phyloP scores from a whole-genome alignment of 345 rosid species.

The Citrus glauca region DNA sequence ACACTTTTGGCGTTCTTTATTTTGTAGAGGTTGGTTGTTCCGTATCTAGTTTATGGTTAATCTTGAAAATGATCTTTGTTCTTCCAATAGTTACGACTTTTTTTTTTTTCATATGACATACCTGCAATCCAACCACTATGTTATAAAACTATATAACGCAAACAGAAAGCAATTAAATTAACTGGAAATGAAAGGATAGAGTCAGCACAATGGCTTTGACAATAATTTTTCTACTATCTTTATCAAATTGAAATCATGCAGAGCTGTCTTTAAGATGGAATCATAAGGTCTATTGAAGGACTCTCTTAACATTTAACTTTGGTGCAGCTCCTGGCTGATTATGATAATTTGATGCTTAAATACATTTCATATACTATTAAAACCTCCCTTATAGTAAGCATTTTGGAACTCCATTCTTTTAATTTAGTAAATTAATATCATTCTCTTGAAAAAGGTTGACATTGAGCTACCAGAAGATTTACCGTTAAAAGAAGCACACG shows the following conservation, averaged over 20 bases:
- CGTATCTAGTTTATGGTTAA: background rate
- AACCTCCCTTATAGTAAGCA: background rate
- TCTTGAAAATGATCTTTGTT: background rate
- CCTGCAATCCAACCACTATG: background rate
- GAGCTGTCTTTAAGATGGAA: no score
- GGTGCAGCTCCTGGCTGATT: no score
- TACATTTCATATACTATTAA: background rate
- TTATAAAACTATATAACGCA: no score
- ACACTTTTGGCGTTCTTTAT: slow-evolving; percentile 86
- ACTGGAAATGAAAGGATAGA: no score
- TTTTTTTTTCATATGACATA: background rate
- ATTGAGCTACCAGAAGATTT: slow-evolving; percentile 82
- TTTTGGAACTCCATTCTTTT: background rate
- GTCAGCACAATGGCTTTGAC: no score
- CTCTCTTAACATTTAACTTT: no score
- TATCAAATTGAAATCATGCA: no score
- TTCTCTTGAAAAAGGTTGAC: slow-evolving; percentile 49
- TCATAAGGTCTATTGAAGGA: no score
- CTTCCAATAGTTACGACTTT: background rate
- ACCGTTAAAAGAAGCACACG: slow-evolving; percentile 73
- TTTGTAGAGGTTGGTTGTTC: slow-evolving; percentile 75
- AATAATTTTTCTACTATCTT: no score
- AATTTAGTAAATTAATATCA: background rate
- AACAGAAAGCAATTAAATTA: no score
- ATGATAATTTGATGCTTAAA: background rate